Evolutionary conservation across 352 stramenopile genomes (phyloP).

Genomic region (Thalassiosira hispida): DNA sequence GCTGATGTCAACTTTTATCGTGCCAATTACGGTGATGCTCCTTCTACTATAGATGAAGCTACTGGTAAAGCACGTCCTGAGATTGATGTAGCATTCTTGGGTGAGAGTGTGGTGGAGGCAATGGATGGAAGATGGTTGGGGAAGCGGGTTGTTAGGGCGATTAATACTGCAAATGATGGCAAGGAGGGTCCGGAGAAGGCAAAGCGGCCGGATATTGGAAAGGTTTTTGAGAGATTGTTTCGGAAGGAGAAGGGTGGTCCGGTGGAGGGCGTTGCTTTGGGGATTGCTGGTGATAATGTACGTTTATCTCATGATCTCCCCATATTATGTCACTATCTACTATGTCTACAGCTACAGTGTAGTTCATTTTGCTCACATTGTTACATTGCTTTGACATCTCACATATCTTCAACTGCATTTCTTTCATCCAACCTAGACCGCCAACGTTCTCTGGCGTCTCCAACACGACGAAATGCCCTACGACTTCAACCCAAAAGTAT

Average conservation of each 20-base stretch:
- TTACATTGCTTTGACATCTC: too few relatives aligned
- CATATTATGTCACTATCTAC: background rate
- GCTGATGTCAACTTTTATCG: constrained; percentile 46
- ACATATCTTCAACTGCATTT: too few relatives aligned
- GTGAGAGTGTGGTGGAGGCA: constrained; percentile 74
- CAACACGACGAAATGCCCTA: constrained; percentile 79
- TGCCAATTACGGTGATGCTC: constrained; percentile 22
- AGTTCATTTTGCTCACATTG: too few relatives aligned
- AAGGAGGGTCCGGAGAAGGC: constrained; percentile 11
- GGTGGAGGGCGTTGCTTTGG: constrained; percentile 66
- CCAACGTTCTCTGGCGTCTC: constrained; percentile 74
- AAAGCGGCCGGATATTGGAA: constrained; percentile 25
- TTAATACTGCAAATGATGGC: background rate
- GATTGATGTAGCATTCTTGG: constrained; percentile 77
- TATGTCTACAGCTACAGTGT: too few relatives aligned
- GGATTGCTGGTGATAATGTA: constrained; percentile 61
- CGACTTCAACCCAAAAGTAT: constrained; percentile 79
- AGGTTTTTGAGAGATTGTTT: constrained; percentile 68
- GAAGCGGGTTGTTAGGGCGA: constrained; percentile 26
- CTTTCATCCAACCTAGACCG: constrained; percentile 29
- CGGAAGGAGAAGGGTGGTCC: constrained; percentile 51
- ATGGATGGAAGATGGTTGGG: constrained; percentile 81
- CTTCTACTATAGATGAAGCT: constrained; percentile 27
- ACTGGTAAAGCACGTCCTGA: constrained; percentile 9
- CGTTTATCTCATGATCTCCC: background rate